phyloP scores from a whole-genome alignment of 73 alveolate species.

The Paramecium caudatum region DNA sequence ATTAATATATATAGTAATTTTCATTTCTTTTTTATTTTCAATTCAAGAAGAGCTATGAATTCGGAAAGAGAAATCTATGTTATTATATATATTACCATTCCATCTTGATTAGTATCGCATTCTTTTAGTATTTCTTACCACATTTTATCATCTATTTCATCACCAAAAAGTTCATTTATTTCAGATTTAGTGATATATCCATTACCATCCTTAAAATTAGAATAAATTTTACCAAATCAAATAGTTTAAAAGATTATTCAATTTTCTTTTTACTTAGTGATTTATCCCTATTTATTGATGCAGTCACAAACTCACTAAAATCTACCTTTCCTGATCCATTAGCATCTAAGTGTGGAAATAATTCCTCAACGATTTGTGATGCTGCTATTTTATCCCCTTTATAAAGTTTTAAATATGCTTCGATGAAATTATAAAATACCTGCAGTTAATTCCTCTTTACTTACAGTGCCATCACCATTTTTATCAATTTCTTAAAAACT shows the following conservation, averaged over 20 bases:
- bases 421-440: background rate
- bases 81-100: background rate
- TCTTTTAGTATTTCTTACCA: constrained; percentile 61
- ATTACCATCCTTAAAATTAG: constrained; percentile 15
- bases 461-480: constrained; percentile 66
- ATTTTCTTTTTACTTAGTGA: constrained; percentile 26
- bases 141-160: constrained; percentile 59
- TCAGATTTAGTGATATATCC: constrained; percentile 49
- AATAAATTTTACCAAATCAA: background rate
- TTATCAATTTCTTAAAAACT: constrained; percentile 58
- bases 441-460: constrained; percentile 36
- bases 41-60: constrained; percentile 27
- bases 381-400: constrained; percentile 57
- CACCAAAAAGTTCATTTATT: constrained; percentile 55
- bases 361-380: background rate
- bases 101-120: constrained; percentile 62
- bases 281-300: constrained; percentile 45
- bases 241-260: constrained; percentile 63
- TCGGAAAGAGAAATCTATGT: constrained; percentile 28
- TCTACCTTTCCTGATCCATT: constrained; percentile 57
- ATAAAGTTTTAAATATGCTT: constrained; percentile 46
- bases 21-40: constrained; percentile 14
- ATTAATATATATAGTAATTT: too few relatives aligned
- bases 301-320: constrained; percentile 66
- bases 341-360: constrained; percentile 61